phyloP scores from a whole-genome alignment of 2,329 filamentous ascomycete species.

The Colletotrichum plurivorum region DNA sequence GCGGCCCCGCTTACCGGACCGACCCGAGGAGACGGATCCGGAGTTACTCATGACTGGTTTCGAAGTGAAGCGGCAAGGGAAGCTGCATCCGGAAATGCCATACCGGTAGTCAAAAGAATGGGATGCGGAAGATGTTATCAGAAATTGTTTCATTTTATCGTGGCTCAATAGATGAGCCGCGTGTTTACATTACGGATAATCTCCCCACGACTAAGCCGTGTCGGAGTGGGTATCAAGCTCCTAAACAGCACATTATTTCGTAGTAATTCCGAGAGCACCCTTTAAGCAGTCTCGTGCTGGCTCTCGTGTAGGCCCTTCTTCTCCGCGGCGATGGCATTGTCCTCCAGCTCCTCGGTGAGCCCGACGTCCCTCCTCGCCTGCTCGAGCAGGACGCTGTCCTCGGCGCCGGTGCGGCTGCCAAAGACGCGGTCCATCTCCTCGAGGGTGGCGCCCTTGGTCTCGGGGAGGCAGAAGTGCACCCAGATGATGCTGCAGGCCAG shows the following conservation, averaged over 20 bases:
- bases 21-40: not conserved
- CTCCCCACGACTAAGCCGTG: not conserved
- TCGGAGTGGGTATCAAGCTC: not conserved
- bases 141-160: not conserved
- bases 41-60: too few relatives aligned
- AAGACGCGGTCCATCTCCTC: slow-evolving; percentile 70
- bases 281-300: slow-evolving; percentile 23
- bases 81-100: too few relatives aligned
- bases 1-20: not conserved
- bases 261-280: not conserved
- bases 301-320: slow-evolving; percentile 39
- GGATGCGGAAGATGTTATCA: too few relatives aligned
- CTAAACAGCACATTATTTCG: not conserved
- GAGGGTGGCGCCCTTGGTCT: slow-evolving; percentile 68
- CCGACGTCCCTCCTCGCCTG: slow-evolving; percentile 45
- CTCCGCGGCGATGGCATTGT: slow-evolving; percentile 35
- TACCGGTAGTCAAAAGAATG: too few relatives aligned
- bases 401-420: slow-evolving; percentile 52
- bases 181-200: not conserved
- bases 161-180: not conserved
- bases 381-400: slow-evolving; percentile 44
- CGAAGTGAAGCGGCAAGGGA: too few relatives aligned
- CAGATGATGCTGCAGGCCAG: slow-evolving; percentile 63
- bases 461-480: slow-evolving; percentile 65
- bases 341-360: slow-evolving; percentile 38